Evolutionary conservation across 768 basidiomycete species (phyloP), one percentile per base, ranked within the genome.

Genomic region (Termitomyces sp.): DNA sequence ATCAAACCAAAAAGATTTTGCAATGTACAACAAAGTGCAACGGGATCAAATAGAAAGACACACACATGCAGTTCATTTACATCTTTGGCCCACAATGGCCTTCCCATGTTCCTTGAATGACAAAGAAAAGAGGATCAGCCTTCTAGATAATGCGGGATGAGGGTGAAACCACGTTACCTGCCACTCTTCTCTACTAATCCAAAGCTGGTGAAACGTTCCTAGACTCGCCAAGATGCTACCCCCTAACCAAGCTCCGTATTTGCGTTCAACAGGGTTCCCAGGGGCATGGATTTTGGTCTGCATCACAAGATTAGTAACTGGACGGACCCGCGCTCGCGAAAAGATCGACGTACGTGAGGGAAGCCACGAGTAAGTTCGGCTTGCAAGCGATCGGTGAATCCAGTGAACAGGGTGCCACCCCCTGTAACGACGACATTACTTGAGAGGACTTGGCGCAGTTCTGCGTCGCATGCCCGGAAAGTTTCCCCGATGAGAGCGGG

Each of bases 191-290:
- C 79, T 84, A 72, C 92, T 93, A 67, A 96, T 94, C 94, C 94
- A 95, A 51, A 95, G 76, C 64, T 96, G 96, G 69, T 99, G 97
- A 81, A 98, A 99, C 16, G 95, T 98, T 24, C 97, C 97, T 66
- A 98, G 73, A 67, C 91, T 94, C 1, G 90, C 95, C 48, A 98
- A 77, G 65, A 98, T 96, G 63, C 91, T 94, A 30, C 96, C 97
- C 12, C 97, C 97, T 7, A 99, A 75, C 97, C 97, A 99, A 20
- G 90, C 87, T 14, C 94, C 90, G 69, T 93, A 97, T 57, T 88
- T 83, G 47, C 96, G 83, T 70, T 98, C 97, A 51, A 87, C 80
- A 0, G 91, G 85, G 66, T 94, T 94, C 12, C 94, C 94, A 3
- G 97, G 89, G 0, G 94, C 88, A 65, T 96, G 92, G 42, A 96